phyloP scores from a whole-genome alignment of 306 rosid species.

The Parietaria judaica region DNA sequence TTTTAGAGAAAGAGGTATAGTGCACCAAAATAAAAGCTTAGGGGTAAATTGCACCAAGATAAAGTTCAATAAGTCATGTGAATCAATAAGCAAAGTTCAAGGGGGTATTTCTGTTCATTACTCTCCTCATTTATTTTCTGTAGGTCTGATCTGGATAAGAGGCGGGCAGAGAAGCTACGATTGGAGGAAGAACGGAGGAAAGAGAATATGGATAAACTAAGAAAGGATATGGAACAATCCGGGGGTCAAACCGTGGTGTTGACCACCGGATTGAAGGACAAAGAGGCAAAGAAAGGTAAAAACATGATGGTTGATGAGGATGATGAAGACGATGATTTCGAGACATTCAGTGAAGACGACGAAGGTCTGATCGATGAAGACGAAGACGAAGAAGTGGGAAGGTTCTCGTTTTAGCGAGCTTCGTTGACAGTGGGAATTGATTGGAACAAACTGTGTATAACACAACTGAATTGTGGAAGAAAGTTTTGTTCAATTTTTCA shows the following conservation, averaged over 20 bases:
- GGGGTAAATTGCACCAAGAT: no score
- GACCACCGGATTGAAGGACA: constrained; percentile 72
- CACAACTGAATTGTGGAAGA: neutral
- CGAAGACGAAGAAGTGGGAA: constrained; percentile 44
- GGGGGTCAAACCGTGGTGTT: constrained; percentile 56
- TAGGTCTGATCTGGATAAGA: constrained; percentile 80
- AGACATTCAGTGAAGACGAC: constrained; percentile 36
- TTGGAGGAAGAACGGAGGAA: constrained; percentile 69
- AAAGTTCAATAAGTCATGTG: no score
- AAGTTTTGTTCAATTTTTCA: neutral
- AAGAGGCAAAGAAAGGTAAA: constrained; percentile 19
- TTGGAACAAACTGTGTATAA: constrained; percentile 22
- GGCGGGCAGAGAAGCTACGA: constrained; percentile 60
- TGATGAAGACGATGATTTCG: constrained; percentile 29
- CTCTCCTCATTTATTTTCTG: constrained; percentile 1
- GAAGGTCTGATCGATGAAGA: constrained; percentile 47
- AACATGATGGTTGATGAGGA: constrained; percentile 40
- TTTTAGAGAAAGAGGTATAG: no score
- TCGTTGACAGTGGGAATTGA: constrained; percentile 2
- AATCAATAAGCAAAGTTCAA: no score
- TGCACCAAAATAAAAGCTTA: no score
- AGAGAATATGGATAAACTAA: constrained; percentile 64
- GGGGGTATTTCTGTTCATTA: no score
- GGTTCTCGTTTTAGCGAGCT: constrained; percentile 26
- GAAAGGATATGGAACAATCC: constrained; percentile 64